phyloP scores from a whole-genome alignment of 176 grass and related monocot genomes.

The Musa acuminata region DNA sequence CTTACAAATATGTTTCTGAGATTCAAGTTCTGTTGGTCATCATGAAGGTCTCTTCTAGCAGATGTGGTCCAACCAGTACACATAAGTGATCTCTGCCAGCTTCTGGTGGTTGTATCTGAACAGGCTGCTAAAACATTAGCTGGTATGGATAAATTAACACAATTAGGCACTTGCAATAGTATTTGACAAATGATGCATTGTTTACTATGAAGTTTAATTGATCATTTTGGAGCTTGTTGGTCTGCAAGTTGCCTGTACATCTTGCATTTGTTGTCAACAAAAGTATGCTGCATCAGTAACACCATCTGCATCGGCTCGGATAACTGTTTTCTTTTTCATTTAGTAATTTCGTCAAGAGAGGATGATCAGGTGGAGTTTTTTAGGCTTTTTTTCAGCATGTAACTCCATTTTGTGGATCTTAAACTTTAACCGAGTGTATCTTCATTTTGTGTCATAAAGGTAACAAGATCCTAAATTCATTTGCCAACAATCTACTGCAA shows the following conservation, averaged over 20 bases:
- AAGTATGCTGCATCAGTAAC: not conserved
- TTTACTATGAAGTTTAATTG: not conserved
- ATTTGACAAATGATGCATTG: not conserved
- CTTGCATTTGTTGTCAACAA: not conserved
- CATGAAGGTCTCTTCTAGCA: slow-evolving; percentile 29
- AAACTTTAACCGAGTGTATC: not conserved
- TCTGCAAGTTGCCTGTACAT: not conserved
- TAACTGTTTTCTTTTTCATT: not conserved
- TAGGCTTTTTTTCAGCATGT: not conserved
- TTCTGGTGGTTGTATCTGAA: slow-evolving; percentile 23
- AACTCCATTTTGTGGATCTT: not conserved
- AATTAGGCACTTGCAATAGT: not conserved
- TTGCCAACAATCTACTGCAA: not conserved
- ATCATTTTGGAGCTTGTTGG: not conserved
- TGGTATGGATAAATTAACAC: slow-evolving; percentile 12
- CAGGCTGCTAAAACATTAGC: slow-evolving; percentile 13
- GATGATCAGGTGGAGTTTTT: too few species aligned
- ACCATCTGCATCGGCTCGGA: not conserved
- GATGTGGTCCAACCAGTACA: slow-evolving; percentile 23
- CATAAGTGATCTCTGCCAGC: slow-evolving; percentile 26
- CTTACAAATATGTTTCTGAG: not conserved
- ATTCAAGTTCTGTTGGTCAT: not conserved
- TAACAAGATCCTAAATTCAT: not conserved
- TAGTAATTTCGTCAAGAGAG: too few species aligned
- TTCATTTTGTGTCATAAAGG: not conserved